These are phyloP conservation scores for Volvox reticuliferus DNA, from an alignment of 139 green algal species.

Conservation along the genomic window DNA sequence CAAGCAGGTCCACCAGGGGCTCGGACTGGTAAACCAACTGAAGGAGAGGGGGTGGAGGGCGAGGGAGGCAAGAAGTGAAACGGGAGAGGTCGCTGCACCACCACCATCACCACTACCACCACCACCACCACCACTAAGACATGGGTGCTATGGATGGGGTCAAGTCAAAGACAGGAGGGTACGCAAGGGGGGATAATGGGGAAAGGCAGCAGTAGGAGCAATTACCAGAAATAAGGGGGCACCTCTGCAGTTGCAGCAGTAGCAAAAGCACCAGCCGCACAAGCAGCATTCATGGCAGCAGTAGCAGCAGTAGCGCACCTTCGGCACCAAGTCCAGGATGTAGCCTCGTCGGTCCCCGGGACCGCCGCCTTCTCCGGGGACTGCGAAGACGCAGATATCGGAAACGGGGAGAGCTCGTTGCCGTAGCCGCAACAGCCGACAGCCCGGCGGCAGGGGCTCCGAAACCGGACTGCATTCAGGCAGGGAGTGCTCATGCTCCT, in stretches of 20 bases:
- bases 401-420: slow-evolving; percentile 6
- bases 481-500: slow-evolving; percentile 38
- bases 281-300: not conserved
- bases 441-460: slow-evolving; percentile 18
- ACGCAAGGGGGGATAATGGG: not conserved
- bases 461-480: not conserved
- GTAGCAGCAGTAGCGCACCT: slow-evolving; percentile 48
- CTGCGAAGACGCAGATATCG: not conserved
- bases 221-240: not conserved
- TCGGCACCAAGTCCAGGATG: slow-evolving; percentile 78
- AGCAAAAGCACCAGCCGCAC: not conserved
- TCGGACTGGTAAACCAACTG: slow-evolving; percentile 84
- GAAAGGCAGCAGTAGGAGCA: not conserved
- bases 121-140: too few relatives aligned
- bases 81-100: too few relatives aligned
- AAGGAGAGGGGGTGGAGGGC: not conserved
- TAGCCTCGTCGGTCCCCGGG: slow-evolving; percentile 35
- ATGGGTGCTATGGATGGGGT: too few relatives aligned
- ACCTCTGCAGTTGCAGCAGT: too few relatives aligned
- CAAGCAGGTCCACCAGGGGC: slow-evolving; percentile 79
- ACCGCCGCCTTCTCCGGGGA: not conserved
- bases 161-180: too few relatives aligned
- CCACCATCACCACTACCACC: too few relatives aligned
- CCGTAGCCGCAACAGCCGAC: not conserved
- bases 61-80: not conserved